Evolutionary conservation across 2,329 filamentous ascomycete genomes (phyloP).

Genomic region (Claviceps capensis): DNA sequence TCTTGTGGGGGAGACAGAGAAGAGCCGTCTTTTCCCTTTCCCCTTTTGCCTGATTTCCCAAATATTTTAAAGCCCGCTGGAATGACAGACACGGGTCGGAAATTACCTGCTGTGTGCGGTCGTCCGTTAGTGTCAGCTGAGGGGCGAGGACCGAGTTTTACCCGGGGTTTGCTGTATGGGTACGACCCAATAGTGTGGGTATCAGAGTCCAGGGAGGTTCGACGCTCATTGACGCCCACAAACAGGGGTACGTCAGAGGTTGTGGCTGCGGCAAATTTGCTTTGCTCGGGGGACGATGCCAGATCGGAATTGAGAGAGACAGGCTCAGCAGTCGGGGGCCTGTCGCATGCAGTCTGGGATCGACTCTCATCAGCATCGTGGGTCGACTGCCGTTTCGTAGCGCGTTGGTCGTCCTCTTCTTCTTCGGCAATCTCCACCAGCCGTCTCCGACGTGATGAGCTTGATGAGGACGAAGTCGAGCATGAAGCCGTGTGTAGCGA

Average conservation of each 20-base stretch:
- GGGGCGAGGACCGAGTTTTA: slow-evolving; percentile 79
- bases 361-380: slow-evolving; percentile 26
- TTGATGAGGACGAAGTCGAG: slow-evolving; percentile 73
- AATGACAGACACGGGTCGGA: slow-evolving; percentile 63
- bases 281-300: slow-evolving; percentile 34
- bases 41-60: slow-evolving; percentile 42
- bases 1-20: slow-evolving; percentile 19
- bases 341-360: slow-evolving; percentile 16
- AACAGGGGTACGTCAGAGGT: slow-evolving; percentile 39
- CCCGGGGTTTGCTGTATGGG: slow-evolving; percentile 55
- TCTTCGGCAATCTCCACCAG: slow-evolving; percentile 92
- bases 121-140: slow-evolving; percentile 51
- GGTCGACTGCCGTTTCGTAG: slow-evolving; percentile 44
- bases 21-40: slow-evolving; percentile 14
- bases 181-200: slow-evolving; percentile 29
- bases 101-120: slow-evolving; percentile 47
- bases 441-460: slow-evolving; percentile 61
- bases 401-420: slow-evolving; percentile 59
- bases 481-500: slow-evolving; percentile 78
- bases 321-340: slow-evolving; percentile 15
- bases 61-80: slow-evolving; percentile 67
- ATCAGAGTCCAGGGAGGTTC: slow-evolving; percentile 36
- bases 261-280: slow-evolving; percentile 32
- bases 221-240: slow-evolving; percentile 30
- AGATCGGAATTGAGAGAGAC: slow-evolving; percentile 39